Conservation (phyloP, 1,284 basidiomycete genomes). For the Ganoderma multipileum region DNA sequence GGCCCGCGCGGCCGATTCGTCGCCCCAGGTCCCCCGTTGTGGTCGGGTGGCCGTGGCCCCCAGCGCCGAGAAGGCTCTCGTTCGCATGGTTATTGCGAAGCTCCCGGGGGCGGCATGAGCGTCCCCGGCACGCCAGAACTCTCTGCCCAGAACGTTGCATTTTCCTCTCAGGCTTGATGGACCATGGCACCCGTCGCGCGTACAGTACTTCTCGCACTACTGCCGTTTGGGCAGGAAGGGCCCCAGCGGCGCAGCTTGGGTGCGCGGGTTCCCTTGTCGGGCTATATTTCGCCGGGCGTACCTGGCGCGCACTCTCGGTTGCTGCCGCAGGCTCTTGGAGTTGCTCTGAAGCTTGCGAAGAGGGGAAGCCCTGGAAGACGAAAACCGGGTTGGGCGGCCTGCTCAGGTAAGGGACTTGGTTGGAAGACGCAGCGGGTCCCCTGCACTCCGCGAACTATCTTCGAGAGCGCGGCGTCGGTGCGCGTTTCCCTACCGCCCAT, state of each 20-base stretch:
- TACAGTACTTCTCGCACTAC: constrained; percentile 16
- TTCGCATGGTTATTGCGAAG: constrained; percentile 11
- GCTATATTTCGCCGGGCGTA: constrained; percentile 29
- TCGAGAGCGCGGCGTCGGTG: neutral
- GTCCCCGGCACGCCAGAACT: constrained; percentile 3
- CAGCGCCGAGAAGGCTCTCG: constrained; percentile 3
- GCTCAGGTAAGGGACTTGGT: neutral
- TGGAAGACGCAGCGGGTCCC: neutral
- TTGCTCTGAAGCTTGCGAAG: neutral
- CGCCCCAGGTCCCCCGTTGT: constrained; percentile 1
- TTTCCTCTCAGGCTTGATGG: constrained; percentile 14
- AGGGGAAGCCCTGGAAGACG: neutral
- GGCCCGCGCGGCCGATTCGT: constrained; percentile 15
- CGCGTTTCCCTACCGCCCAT: neutral
- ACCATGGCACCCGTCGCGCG: constrained; percentile 3
- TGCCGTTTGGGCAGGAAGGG: constrained; percentile 21
- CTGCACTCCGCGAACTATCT: neutral
- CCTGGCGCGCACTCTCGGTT: constrained; percentile 21
- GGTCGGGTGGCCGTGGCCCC: neutral
- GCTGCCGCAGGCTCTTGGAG: constrained; percentile 6
- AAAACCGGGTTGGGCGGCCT: neutral
- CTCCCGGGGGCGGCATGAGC: neutral
- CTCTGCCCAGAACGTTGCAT: constrained; percentile 3
- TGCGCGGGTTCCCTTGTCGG: neutral
- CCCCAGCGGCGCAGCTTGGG: constrained; percentile 6